Percentiles rank a stretch among this genome's conserved stretches.
Conservation (phyloP, 106 monocot species). For the Vanilla planifolia region DNA sequence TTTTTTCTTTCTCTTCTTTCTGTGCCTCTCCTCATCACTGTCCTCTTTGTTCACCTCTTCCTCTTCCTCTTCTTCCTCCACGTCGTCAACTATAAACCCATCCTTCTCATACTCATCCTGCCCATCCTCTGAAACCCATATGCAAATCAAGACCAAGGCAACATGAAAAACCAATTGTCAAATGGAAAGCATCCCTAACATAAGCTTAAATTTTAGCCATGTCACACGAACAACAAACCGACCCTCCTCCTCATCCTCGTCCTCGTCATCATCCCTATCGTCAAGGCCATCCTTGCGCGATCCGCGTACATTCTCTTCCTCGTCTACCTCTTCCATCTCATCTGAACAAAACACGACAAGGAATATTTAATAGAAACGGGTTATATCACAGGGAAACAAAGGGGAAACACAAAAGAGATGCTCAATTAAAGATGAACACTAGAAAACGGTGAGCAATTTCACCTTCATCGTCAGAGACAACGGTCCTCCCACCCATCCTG, state of each 20-base stretch:
- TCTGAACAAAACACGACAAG: slow-evolving; percentile 26
- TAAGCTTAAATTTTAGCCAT: background rate
- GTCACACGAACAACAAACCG: background rate
- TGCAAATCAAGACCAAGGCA: background rate
- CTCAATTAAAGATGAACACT: background rate
- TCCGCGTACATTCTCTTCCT: slow-evolving; percentile 42
- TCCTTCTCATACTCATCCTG: slow-evolving; percentile 95
- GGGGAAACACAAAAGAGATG: background rate
- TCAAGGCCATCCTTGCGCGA: slow-evolving; percentile 17
- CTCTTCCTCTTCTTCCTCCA: slow-evolving; percentile 70
- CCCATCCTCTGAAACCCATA: slow-evolving; percentile 55
- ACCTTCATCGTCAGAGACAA: slow-evolving; percentile 89
- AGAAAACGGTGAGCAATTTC: background rate
- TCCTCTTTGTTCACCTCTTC: slow-evolving; percentile 49
- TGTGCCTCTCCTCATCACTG: slow-evolving; percentile 66
- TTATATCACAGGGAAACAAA: no score
- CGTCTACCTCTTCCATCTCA: slow-evolving; percentile 84
- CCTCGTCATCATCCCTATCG: slow-evolving; percentile 39
- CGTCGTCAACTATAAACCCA: slow-evolving; percentile 94
- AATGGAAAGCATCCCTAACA: background rate
- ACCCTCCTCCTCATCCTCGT: slow-evolving; percentile 90
- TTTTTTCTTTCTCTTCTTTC: slow-evolving; percentile 75
- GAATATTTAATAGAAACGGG: background rate
- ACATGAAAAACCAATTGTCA: slow-evolving; percentile 6
- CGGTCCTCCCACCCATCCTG: slow-evolving; percentile 63